Evolutionary conservation across 1,284 basidiomycete species (phyloP), one percentile per base, ranked within the genome.

Genomic region (Cryptococcus deneoformans): DNA sequence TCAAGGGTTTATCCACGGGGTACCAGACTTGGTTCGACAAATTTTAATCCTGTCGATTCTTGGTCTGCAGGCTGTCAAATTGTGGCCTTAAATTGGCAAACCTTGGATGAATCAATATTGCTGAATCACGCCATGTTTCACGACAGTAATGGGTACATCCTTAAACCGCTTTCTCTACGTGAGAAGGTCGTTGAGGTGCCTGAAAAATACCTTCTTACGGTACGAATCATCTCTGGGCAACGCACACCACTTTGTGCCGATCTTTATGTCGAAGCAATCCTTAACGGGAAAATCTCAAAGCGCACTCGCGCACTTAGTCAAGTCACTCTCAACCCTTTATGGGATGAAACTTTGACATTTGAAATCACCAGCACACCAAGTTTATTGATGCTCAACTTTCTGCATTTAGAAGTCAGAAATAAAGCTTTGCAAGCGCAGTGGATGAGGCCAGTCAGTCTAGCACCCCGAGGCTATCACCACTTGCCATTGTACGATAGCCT

Each of bases 1-100:
- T 88, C 93, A 16, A 81, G 96, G 58, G 85, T 90, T 12, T 99
- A 99, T 72, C 96, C 96, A 0, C 89, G 20, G 89, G 92, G 89
- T 1, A 86, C 82, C 42, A 80, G 93, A 52, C 80, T 96, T 47
- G 87, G 83, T 61, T 92, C 89, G 60, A 87, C 87, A 24, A 99
- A 99, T 75, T 98, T 89, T 71, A 84, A 89, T 64, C 95, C 95
- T 4, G 86, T 90, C 76, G 84, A 87, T 42, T 92, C 86, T 75
- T 99, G 95, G 95, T 84, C 86, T 0, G 86, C 87, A 0, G 95
- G 95, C 0, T 86, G 87, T 14, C 95, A 99, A 77, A 77, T 99
- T n/a, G 93, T 96, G 0, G 92, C 96, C 6, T 83, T 99, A 60
- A 99, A 99, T 75, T 98, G 93, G 90, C 96, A 99, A 77, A 99